Conservation (phyloP, 2,329 filamentous ascomycete genomes). For the Talaromyces sp. region DNA sequence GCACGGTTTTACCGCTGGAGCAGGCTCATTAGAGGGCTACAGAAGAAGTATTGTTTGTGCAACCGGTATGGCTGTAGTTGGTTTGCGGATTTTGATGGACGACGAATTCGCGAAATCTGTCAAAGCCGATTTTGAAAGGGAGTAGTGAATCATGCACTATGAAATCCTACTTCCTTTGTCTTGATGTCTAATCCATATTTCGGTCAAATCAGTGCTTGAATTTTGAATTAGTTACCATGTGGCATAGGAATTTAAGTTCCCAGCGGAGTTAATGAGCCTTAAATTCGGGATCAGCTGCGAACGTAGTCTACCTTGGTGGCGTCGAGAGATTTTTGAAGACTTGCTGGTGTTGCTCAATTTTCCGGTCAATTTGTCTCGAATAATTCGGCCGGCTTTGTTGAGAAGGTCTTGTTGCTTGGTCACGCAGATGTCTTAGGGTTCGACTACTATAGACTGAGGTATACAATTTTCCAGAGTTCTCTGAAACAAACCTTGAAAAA, state of each 20-base stretch:
- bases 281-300: not conserved
- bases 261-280: too few species aligned
- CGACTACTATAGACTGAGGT: not conserved
- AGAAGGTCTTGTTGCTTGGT: not conserved
- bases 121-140: constrained; percentile 8
- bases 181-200: too few species aligned
- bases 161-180: too few species aligned
- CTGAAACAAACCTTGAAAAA: not conserved
- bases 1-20: constrained; percentile 38
- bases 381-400: too few species aligned
- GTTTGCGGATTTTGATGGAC: constrained; percentile 11
- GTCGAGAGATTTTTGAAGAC: constrained; percentile 10
- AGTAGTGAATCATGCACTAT: not conserved
- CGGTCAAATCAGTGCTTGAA: too few species aligned
- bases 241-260: too few species aligned
- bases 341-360: not conserved
- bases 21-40: constrained; percentile 27
- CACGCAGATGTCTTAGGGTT: not conserved
- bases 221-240: too few species aligned
- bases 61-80: constrained; percentile 14
- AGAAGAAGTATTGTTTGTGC: constrained; percentile 9
- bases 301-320: constrained; percentile 10
- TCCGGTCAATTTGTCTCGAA: not conserved
- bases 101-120: constrained; percentile 9
- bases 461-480: not conserved